Conservation (phyloP, 2,329 filamentous ascomycete genomes). For the Fusarium dimerum region DNA sequence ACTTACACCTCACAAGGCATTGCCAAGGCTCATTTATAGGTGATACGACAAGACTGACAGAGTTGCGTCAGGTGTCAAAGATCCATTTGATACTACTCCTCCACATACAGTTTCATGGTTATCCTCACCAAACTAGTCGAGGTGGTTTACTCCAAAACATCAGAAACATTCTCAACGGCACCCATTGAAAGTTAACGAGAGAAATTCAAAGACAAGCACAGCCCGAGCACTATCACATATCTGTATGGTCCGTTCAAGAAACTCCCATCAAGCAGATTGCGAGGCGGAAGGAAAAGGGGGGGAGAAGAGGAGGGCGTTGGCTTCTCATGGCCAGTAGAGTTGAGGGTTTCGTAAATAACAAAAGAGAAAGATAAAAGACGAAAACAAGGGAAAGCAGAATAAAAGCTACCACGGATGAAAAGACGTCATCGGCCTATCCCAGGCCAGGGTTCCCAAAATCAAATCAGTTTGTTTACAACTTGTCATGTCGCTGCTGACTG, state of each 20-base stretch:
- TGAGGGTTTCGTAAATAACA: constrained; percentile 23
- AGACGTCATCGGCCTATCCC: constrained; percentile 30
- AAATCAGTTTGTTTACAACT: constrained; percentile 33
- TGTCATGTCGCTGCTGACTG: constrained; percentile 34
- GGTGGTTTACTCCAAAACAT: constrained; percentile 5
- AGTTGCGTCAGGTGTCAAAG: neutral
- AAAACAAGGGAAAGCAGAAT: constrained; percentile 8
- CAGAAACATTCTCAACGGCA: too few relatives aligned
- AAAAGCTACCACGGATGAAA: constrained; percentile 28
- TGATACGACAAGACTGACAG: too few relatives aligned
- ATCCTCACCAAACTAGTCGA: constrained; percentile 1
- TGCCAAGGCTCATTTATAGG: too few relatives aligned
- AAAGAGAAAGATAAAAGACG: constrained; percentile 14
- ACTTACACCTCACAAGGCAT: too few relatives aligned
- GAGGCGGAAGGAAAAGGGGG: constrained; percentile 6
- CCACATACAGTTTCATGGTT: too few relatives aligned
- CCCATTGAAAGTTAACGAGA: constrained; percentile 1
- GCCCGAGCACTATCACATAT: constrained; percentile 20
- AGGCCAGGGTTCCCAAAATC: constrained; percentile 22
- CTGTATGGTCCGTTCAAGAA: constrained; percentile 20
- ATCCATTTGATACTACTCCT: constrained; percentile 20
- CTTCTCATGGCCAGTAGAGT: constrained; percentile 22
- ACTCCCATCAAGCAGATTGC: constrained; percentile 23
- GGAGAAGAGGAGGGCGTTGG: constrained; percentile 4
- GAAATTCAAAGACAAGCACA: constrained; percentile 8